A percentile compares a stretch with the other conserved stretches of the same genome.
Evolutionary conservation across 345 rosid species (phyloP).

Genomic region (Pugionium cornutum): DNA sequence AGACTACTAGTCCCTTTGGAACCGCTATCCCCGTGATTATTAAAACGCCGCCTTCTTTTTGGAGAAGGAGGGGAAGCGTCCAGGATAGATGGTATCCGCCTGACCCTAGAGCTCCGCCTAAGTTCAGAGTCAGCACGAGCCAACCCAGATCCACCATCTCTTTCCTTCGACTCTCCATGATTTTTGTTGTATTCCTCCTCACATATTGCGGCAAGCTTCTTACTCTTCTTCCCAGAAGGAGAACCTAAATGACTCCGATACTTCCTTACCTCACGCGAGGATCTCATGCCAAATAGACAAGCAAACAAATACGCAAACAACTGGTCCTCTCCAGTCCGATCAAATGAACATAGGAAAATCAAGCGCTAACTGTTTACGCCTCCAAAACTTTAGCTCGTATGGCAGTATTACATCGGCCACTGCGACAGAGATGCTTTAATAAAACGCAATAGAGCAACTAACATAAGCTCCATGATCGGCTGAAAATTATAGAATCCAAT

Average conservation of each 20-base stretch:
- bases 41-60: constrained; percentile 53
- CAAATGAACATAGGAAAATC: constrained; percentile 3
- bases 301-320: constrained; percentile 9
- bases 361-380: constrained; percentile 4
- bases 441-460: constrained; percentile 25
- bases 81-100: constrained; percentile 64
- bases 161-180: constrained; percentile 52
- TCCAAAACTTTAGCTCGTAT: constrained; percentile 3
- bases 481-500: constrained; percentile 11
- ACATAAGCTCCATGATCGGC: constrained; percentile 24
- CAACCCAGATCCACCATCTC: constrained; percentile 35
- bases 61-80: constrained; percentile 82
- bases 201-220: constrained; percentile 85
- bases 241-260: constrained; percentile 45
- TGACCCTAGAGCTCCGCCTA: constrained; percentile 75
- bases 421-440: constrained; percentile 7
- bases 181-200: constrained; percentile 71
- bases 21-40: constrained; percentile 35
- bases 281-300: constrained; percentile 56
- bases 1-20: constrained; percentile 24
- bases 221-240: constrained; percentile 72
- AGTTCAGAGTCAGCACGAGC: constrained; percentile 49
- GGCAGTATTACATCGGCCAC: not conserved
- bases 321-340: constrained; percentile 11
- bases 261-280: constrained; percentile 49